Evolutionary conservation across 2,329 filamentous ascomycete genomes (phyloP).

Genomic region (Aspergillus intermedius): DNA sequence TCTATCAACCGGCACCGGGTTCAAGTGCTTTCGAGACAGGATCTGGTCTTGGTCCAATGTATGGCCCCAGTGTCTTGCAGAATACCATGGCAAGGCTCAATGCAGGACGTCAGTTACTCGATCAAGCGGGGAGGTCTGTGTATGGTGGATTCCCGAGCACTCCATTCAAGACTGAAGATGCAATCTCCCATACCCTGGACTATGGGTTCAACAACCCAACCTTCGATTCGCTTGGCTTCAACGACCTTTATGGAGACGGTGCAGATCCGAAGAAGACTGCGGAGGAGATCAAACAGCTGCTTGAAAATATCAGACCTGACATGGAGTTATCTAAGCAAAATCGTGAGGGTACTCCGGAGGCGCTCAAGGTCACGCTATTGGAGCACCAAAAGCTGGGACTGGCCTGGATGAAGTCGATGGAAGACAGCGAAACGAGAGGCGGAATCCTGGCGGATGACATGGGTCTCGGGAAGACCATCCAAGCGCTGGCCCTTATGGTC

Average conservation of each 20-base stretch:
- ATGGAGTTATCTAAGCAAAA: conserved; percentile 56
- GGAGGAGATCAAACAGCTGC: conserved; percentile 63
- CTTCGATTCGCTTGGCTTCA: conserved; percentile 3
- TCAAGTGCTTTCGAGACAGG: conserved; percentile 2
- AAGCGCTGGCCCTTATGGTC: conserved; percentile 70
- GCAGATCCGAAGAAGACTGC: conserved; percentile 47
- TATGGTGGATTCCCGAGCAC: conserved; percentile 4
- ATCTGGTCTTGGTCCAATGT: conserved; percentile 2
- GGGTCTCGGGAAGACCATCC: conserved; percentile 80
- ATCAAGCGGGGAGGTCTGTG: conserved; percentile 7
- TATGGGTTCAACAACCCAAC: not conserved
- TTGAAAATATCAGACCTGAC: conserved; percentile 69
- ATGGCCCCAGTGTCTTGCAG: conserved; percentile 12
- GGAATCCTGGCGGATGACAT: conserved; percentile 76
- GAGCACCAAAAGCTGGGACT: conserved; percentile 75
- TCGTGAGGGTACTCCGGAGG: conserved; percentile 62
- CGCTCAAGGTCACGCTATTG: conserved; percentile 63
- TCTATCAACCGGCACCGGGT: not conserved
- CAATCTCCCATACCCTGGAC: not conserved
- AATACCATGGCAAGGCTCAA: conserved; percentile 15
- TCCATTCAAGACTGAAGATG: not conserved
- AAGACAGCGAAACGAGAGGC: conserved; percentile 64
- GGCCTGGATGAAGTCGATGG: conserved; percentile 69
- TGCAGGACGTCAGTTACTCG: conserved; percentile 8
- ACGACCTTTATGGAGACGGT: conserved; percentile 15